phyloP scores from a whole-genome alignment of 768 basidiomycete genomes.

The Leucogyrophana mollusca region DNA sequence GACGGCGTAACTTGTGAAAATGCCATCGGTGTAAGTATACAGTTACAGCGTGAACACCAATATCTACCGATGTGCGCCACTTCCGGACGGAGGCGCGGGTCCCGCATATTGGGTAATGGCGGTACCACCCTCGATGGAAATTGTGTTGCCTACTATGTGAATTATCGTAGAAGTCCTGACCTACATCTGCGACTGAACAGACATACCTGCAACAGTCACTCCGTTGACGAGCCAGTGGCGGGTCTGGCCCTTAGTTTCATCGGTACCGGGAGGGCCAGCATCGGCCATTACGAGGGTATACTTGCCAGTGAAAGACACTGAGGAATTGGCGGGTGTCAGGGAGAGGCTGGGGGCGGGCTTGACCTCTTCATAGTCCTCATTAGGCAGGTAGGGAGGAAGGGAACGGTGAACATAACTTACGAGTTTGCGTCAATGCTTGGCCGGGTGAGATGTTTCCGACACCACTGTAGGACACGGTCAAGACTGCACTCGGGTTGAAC shows the following conservation, averaged over 20 bases:
- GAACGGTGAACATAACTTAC: conserved; percentile 37
- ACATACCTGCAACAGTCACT: conserved; percentile 46
- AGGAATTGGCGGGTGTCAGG: conserved; percentile 48
- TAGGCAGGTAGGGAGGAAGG: background rate
- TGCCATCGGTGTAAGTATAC: background rate
- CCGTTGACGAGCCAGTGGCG: conserved; percentile 82
- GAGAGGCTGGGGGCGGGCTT: conserved; percentile 51
- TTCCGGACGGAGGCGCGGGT: conserved; percentile 65
- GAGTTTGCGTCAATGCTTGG: conserved; percentile 52
- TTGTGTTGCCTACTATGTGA: conserved; percentile 25
- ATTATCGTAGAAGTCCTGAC: background rate
- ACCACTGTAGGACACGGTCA: conserved; percentile 50
- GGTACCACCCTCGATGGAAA: conserved; percentile 44
- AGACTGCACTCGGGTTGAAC: conserved; percentile 62
- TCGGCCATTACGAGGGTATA: conserved; percentile 79
- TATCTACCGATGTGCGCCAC: conserved; percentile 71
- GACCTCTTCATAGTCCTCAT: conserved; percentile 44
- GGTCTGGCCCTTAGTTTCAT: conserved; percentile 57
- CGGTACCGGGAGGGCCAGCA: conserved; percentile 63
- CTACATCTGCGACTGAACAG: background rate
- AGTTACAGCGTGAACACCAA: background rate
- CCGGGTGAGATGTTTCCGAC: conserved; percentile 55
- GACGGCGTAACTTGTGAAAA: conserved; percentile 57
- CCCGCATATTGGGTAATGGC: conserved; percentile 68
- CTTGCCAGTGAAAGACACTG: conserved; percentile 42